Evolutionary conservation across 2,329 filamentous ascomycete genomes (phyloP).

Genomic region (Pestalotiopsis sp.): DNA sequence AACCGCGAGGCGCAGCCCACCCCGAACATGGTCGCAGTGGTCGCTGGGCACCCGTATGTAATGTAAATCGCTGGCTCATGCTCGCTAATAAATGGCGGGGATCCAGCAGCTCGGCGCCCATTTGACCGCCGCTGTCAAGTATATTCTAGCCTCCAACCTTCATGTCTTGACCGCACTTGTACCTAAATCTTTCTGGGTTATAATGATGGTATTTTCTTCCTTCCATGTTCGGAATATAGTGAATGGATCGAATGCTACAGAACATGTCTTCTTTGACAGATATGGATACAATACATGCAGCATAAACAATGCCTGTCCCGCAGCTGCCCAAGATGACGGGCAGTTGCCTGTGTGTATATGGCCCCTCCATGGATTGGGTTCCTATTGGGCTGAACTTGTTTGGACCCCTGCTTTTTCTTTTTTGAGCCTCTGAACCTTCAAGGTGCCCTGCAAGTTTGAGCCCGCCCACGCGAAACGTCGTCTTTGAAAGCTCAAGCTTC

Average conservation of each 20-base stretch:
- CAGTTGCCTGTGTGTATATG: neutral
- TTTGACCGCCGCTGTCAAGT: neutral
- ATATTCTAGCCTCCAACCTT: neutral
- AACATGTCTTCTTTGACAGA: too few relatives aligned
- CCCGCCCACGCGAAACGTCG: neutral
- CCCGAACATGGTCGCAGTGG: neutral
- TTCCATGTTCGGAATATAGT: too few relatives aligned
- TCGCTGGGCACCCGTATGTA: neutral
- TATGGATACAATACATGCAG: neutral
- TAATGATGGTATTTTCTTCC: too few relatives aligned
- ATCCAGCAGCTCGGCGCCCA: neutral
- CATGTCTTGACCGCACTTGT: too few relatives aligned
- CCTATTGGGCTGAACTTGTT: neutral
- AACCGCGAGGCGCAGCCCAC: conserved; percentile 13
- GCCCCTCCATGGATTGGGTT: neutral
- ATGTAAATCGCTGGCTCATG: neutral
- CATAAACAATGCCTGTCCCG: neutral
- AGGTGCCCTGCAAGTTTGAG: neutral
- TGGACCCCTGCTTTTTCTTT: neutral
- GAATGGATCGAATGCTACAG: too few relatives aligned
- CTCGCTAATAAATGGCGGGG: neutral
- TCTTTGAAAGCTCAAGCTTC: neutral
- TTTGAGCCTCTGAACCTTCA: neutral
- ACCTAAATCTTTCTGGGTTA: too few relatives aligned
- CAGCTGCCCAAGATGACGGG: neutral